Conservation (phyloP, 2,329 filamentous ascomycete genomes). For the Alternaria dauci region DNA sequence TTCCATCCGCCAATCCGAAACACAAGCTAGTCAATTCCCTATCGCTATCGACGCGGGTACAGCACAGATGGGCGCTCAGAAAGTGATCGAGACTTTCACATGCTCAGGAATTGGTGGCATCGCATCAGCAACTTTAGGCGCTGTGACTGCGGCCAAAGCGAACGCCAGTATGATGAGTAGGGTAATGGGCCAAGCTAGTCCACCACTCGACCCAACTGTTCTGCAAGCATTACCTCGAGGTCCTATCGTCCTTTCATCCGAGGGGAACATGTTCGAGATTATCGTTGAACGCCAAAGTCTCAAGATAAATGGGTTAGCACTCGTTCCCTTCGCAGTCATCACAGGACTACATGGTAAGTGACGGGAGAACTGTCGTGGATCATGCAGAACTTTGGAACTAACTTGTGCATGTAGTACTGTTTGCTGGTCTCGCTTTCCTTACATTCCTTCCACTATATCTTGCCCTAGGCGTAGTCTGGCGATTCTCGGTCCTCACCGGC, state of each 20-base stretch:
- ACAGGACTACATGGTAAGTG: constrained; percentile 36
- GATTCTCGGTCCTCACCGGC: constrained; percentile 34
- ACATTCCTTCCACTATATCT: constrained; percentile 39
- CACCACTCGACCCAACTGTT: constrained; percentile 29
- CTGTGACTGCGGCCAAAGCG: constrained; percentile 23
- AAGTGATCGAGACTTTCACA: constrained; percentile 28
- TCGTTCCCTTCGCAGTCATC: constrained; percentile 29
- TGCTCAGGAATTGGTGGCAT: constrained; percentile 41
- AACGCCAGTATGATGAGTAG: constrained; percentile 14
- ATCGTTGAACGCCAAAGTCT: constrained; percentile 26
- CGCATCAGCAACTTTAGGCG: constrained; percentile 28
- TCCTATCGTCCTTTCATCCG: constrained; percentile 32
- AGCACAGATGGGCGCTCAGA: constrained; percentile 29
- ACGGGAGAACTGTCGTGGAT: background rate
- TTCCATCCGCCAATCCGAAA: constrained; percentile 18
- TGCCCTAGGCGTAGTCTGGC: constrained; percentile 34
- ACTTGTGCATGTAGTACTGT: constrained; percentile 21
- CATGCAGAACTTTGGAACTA: background rate
- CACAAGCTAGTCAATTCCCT: background rate
- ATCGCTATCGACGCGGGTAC: constrained; percentile 33
- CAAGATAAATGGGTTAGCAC: constrained; percentile 32
- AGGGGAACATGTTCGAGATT: constrained; percentile 37
- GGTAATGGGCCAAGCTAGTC: background rate
- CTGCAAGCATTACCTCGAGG: constrained; percentile 31
- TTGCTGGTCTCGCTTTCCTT: constrained; percentile 35